Percentiles rank a stretch among this genome's conserved stretches.
These are phyloP conservation scores for Leptographium wingfieldii DNA, from an alignment of 2,329 filamentous ascomycete genomes.

Conservation along the genomic window DNA sequence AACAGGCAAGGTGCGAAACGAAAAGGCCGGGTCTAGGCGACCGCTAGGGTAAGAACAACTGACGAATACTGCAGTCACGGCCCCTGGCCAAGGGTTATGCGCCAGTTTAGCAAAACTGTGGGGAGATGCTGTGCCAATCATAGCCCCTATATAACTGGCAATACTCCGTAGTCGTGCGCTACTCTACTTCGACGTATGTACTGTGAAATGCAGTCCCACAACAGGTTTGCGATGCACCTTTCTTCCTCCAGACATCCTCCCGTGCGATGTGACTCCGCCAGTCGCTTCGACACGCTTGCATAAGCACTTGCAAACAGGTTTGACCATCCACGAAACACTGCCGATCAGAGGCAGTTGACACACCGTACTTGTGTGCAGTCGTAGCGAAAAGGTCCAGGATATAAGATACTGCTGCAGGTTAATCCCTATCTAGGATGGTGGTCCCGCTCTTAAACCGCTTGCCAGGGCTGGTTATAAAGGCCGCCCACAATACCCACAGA, in stretches of 20 bases:
- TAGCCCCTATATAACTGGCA: not conserved
- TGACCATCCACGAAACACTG: not conserved
- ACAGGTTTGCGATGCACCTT: not conserved
- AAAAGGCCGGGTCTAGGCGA: not conserved
- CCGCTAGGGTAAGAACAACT: too few species aligned
- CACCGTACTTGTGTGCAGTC: too few species aligned
- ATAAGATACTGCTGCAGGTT: not conserved
- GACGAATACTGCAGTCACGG: not conserved
- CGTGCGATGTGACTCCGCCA: not conserved
- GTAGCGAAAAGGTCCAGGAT: not conserved
- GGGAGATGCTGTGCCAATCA: not conserved
- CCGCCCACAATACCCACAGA: not conserved
- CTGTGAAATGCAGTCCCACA: not conserved
- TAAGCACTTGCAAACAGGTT: too few species aligned
- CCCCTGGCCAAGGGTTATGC: not conserved
- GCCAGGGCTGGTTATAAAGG: not conserved
- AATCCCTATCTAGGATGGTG: not conserved
- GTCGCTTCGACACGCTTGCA: not conserved
- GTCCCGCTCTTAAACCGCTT: not conserved
- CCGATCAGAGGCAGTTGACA: not conserved
- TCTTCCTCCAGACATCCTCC: not conserved
- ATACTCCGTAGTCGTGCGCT: not conserved
- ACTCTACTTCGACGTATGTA: not conserved
- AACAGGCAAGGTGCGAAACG: not conserved
- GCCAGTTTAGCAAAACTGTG: not conserved